Evolutionary conservation across 225 moss, liverwort and hornwort species (phyloP).

Genomic region (Sphagnum tenellum): DNA sequence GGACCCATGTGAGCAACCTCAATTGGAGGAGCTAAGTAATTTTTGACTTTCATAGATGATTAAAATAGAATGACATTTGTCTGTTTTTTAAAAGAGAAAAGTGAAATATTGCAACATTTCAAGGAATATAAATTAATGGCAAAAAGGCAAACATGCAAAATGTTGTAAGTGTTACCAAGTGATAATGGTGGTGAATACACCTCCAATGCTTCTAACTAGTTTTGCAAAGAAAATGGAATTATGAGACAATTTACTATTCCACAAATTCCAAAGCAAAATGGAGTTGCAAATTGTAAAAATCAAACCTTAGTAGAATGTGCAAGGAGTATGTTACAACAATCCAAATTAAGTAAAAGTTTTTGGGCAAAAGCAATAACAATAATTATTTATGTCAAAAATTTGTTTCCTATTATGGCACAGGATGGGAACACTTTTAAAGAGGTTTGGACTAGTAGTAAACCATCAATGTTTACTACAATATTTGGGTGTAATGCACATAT

Average conservation of each 20-base stretch:
- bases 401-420: neutral
- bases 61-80: neutral
- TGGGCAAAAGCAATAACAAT: neutral
- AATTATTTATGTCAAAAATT: neutral
- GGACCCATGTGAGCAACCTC: neutral
- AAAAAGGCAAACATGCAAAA: neutral
- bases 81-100: neutral
- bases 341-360: neutral
- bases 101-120: neutral
- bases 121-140: neutral
- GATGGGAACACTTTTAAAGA: neutral
- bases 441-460: neutral
- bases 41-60: neutral
- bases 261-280: neutral
- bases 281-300: neutral
- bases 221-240: neutral
- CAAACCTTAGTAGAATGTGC: neutral
- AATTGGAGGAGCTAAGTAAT: neutral
- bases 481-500: neutral
- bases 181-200: neutral
- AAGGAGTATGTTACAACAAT: neutral
- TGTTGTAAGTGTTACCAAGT: neutral
- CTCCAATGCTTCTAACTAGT: neutral
- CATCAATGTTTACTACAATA: neutral
- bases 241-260: neutral